A percentile compares a stretch with the other conserved stretches of the same genome.
Conservation (phyloP, 768 basidiomycete genomes). For the Chiua virens region DNA sequence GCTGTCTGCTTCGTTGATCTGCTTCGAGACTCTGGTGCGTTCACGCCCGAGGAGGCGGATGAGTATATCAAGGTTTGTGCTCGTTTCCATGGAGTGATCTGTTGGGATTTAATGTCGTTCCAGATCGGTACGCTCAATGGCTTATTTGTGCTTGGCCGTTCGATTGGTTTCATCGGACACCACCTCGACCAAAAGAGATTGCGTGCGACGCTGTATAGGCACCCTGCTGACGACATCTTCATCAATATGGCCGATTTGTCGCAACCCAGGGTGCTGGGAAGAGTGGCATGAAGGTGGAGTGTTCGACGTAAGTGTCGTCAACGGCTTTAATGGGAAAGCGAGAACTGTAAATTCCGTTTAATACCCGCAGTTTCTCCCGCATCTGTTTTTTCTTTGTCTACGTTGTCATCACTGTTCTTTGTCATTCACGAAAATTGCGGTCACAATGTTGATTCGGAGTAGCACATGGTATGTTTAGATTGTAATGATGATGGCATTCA, state of each 20-base stretch:
- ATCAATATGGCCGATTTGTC: constrained; percentile 89
- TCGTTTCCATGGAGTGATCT: neutral
- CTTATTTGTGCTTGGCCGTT: constrained; percentile 94
- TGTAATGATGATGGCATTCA: no score
- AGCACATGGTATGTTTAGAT: no score
- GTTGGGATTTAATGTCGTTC: neutral
- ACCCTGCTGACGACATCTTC: constrained; percentile 94
- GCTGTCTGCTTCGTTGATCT: constrained; percentile 97
- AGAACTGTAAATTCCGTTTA: constrained; percentile 14
- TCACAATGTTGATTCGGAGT: neutral
- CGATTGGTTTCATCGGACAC: constrained; percentile 97
- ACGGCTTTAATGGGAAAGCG: neutral
- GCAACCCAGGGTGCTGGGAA: constrained; percentile 76
- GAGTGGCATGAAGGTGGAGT: constrained; percentile 19
- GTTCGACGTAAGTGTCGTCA: neutral
- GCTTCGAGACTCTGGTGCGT: constrained; percentile 87
- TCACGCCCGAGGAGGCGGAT: constrained; percentile 92
- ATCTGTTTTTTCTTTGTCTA: neutral
- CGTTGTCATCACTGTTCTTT: no score
- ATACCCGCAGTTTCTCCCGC: constrained; percentile 14
- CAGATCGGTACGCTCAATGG: constrained; percentile 92
- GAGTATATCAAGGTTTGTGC: constrained; percentile 86
- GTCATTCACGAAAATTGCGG: no score
- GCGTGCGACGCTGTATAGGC: constrained; percentile 89
- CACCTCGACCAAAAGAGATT: constrained; percentile 96